phyloP scores from a whole-genome alignment of 2,329 filamentous ascomycete species.

The Epichloe elymi region DNA sequence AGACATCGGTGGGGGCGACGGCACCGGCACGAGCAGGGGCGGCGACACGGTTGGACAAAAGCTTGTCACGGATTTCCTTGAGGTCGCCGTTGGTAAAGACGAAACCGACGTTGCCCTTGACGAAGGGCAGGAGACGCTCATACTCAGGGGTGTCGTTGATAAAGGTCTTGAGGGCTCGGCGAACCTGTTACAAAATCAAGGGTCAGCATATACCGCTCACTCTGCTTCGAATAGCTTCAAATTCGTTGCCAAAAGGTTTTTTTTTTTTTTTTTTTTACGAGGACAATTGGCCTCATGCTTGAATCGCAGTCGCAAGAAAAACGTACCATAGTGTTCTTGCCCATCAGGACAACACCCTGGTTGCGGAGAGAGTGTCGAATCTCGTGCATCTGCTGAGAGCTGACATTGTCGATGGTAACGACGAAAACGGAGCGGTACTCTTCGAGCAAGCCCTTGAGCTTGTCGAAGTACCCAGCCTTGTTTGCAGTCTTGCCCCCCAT shows the following conservation, averaged over 20 bases:
- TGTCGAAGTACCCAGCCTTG: constrained; percentile 98
- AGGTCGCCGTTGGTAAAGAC: constrained; percentile 98
- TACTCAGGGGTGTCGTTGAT: constrained; percentile 84
- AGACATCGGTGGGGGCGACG: constrained; percentile 86
- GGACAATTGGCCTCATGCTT: no score
- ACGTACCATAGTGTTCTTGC: constrained; percentile 98
- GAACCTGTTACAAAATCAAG: constrained; percentile 44
- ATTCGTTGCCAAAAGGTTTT: background rate
- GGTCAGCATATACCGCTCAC: constrained; percentile 9
- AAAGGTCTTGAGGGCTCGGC: constrained; percentile 95
- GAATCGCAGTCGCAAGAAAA: background rate
- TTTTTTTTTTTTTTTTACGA: no score
- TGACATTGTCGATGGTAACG: constrained; percentile 97
- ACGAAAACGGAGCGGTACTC: constrained; percentile 98
- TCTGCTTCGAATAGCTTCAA: background rate
- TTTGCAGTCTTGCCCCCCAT: constrained; percentile 95
- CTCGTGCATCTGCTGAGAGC: constrained; percentile 99
- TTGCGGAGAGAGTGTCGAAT: constrained; percentile 86
- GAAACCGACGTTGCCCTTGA: constrained; percentile 97
- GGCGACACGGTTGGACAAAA: constrained; percentile 92
- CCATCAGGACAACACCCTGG: constrained; percentile 93
- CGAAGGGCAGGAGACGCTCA: constrained; percentile 89
- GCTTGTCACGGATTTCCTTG: constrained; percentile 85
- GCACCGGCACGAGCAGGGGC: constrained; percentile 97
- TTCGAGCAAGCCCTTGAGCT: constrained; percentile 95